phyloP scores from a whole-genome alignment of 2,329 filamentous ascomycete species.

The Bertia moriformis region DNA sequence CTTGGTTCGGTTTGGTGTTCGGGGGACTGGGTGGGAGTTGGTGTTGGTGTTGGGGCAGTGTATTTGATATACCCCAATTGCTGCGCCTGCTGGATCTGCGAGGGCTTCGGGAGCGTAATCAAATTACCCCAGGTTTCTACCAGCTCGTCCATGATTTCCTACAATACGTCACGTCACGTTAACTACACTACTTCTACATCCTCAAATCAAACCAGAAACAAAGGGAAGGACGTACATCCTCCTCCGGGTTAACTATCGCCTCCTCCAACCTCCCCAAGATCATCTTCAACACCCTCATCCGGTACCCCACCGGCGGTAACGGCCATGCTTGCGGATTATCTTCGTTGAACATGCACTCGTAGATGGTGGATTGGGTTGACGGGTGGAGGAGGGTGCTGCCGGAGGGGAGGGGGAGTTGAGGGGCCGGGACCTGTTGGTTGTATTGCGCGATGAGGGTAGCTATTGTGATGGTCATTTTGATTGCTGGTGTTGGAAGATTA shows the following conservation, averaged over 20 bases:
- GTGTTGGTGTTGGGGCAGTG: slow-evolving; percentile 16
- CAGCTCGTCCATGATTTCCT: slow-evolving; percentile 51
- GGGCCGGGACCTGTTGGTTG: not conserved
- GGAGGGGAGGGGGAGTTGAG: not conserved
- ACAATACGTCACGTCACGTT: slow-evolving; percentile 7
- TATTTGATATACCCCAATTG: slow-evolving; percentile 50
- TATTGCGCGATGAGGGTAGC: too few relatives aligned
- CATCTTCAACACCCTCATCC: slow-evolving; percentile 40
- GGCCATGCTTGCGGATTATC: slow-evolving; percentile 23
- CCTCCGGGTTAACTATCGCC: slow-evolving; percentile 40
- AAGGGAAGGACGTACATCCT: slow-evolving; percentile 47
- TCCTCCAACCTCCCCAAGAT: slow-evolving; percentile 41
- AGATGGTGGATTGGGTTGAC: slow-evolving; percentile 22
- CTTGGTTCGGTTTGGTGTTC: slow-evolving; percentile 10
- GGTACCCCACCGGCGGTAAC: slow-evolving; percentile 44
- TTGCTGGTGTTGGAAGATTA: too few relatives aligned
- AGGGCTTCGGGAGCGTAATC: slow-evolving; percentile 29
- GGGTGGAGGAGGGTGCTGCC: not conserved
- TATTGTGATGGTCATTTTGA: too few relatives aligned
- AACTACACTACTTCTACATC: slow-evolving; percentile 3
- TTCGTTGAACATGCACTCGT: slow-evolving; percentile 39
- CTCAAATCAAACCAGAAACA: too few relatives aligned
- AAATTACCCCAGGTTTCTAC: slow-evolving; percentile 37
- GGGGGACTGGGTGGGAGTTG: not conserved
- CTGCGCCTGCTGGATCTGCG: slow-evolving; percentile 34